phyloP scores from a whole-genome alignment of 1,139 yeast genomes.

The Geotrichum restrictum region DNA sequence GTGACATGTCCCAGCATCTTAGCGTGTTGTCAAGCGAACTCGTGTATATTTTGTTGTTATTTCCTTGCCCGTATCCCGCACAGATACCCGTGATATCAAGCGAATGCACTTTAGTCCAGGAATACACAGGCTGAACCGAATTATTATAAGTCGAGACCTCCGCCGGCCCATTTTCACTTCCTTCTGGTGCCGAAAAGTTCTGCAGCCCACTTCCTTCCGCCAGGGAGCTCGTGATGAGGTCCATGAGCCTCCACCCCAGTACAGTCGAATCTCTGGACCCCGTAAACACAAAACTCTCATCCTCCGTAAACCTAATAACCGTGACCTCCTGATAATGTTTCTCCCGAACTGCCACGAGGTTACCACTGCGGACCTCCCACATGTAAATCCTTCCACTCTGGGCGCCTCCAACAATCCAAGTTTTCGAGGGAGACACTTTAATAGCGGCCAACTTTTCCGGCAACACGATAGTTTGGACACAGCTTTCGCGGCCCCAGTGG shows the following conservation, averaged over 20 bases:
- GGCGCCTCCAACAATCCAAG: conserved; percentile 71
- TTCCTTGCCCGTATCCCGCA: conserved; percentile 50
- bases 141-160: conserved; percentile 26
- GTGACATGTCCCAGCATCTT: conserved; percentile 43
- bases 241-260: conserved; percentile 67
- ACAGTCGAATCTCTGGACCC: conserved; percentile 83
- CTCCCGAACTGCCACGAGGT: conserved; percentile 65
- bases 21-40: conserved; percentile 74
- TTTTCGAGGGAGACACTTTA: conserved; percentile 45
- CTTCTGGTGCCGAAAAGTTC: conserved; percentile 19
- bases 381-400: conserved; percentile 68
- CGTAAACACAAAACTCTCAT: conserved; percentile 66
- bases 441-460: conserved; percentile 74
- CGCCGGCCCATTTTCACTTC: too few species aligned
- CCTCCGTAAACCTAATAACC: conserved; percentile 53
- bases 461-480: conserved; percentile 77
- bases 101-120: conserved; percentile 66
- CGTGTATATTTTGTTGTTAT: conserved; percentile 65
- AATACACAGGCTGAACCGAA: conserved; percentile 42
- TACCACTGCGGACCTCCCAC: conserved; percentile 85
- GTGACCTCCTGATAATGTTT: conserved; percentile 81
- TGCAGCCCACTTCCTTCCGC: conserved; percentile 25
- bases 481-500: conserved; percentile 70
- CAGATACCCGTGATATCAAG: conserved; percentile 64
- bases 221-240: conserved; percentile 45